Evolutionary conservation across 202 grass and related monocot genomes (phyloP), one percentile per base, ranked within the genome.

Genomic region (Alloteropsis angusta): DNA sequence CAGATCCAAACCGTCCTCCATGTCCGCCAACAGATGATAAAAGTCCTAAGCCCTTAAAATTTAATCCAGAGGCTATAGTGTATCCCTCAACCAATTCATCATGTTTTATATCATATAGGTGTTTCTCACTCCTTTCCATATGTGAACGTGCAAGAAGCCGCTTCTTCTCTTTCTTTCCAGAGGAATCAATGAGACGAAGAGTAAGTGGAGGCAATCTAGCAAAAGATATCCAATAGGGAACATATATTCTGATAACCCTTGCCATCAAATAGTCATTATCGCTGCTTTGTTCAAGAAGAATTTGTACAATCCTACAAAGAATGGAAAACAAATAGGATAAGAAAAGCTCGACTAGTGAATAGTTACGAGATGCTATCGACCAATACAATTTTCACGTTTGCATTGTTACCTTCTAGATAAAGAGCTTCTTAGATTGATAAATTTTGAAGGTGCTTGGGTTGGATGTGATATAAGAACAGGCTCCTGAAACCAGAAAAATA

Each of bases 191-290:
- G 2, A 94, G 34, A 62, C 69, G 83, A 45, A 90, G 84, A 59
- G 78, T 89, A 82, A 94, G 83, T 54, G 89, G 91, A 43, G 95
- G 95, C 65, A 89, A 85, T 94, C 89, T 88, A 85, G 85, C 65
- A 76, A 84, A 86, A 79, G 91, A 94, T 87, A 98, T 98, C 95
- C 95, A 98, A 92, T 90, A 98, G 45, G 89, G 85, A 88, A 90
- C 92, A 85, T 92, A 98, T 63, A 98, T 92, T 81, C 92, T 89
- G 65, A 94, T 88, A 78, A 88, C 63, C 55, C 74, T 98, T 70
- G 89, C 86, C 74, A 90, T 82, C 74, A 90, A 86, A 82, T 75
- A 85, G 56, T 94, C 95, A 74, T 89, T 93, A 79, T 94, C 91
- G 59, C 85, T 92, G 75, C 91, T 92, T 80, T 98, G 95, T 85